Evolutionary conservation across 1,284 basidiomycete species (phyloP).

Genomic region (Salmacisia buchloeana): DNA sequence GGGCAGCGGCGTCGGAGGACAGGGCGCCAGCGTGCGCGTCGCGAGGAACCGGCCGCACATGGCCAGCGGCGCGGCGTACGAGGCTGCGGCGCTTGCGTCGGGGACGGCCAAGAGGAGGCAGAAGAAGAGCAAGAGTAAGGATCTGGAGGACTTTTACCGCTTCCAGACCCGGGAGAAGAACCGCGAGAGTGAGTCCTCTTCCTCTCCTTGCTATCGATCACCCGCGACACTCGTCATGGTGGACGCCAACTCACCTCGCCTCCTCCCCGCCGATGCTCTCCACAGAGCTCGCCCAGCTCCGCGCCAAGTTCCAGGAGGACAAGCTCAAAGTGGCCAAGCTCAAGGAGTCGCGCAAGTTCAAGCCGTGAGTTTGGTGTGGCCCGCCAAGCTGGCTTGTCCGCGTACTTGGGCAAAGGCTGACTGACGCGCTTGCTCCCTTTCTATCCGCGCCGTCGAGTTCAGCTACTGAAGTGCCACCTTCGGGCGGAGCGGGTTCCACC

Average conservation of each 20-base stretch:
- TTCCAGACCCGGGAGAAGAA: conserved; percentile 47
- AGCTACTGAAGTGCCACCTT: neutral
- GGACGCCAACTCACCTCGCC: too few relatives aligned
- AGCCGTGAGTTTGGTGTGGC: conserved; percentile 41
- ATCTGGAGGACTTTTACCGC: conserved; percentile 44
- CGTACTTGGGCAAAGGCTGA: too few relatives aligned
- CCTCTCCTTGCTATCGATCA: neutral
- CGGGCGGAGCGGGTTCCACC: neutral
- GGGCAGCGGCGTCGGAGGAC: conserved; percentile 10
- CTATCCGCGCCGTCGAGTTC: too few relatives aligned
- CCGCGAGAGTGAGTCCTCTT: conserved; percentile 24
- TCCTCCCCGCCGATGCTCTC: too few relatives aligned
- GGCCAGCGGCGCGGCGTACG: neutral
- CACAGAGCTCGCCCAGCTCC: conserved; percentile 34
- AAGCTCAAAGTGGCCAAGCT: conserved; percentile 39
- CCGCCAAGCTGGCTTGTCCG: too few relatives aligned
- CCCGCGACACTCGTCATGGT: neutral
- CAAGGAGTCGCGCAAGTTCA: conserved; percentile 40
- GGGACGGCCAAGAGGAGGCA: neutral
- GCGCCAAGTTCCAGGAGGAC: conserved; percentile 45
- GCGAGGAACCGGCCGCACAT: neutral
- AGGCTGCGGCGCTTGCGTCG: neutral
- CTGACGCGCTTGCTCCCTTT: too few relatives aligned
- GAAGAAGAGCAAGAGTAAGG: conserved; percentile 34
- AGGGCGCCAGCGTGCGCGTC: conserved; percentile 9